phyloP scores from a whole-genome alignment of 192 early-diverging fungal genomes.

The Polychytrium aggregatum region DNA sequence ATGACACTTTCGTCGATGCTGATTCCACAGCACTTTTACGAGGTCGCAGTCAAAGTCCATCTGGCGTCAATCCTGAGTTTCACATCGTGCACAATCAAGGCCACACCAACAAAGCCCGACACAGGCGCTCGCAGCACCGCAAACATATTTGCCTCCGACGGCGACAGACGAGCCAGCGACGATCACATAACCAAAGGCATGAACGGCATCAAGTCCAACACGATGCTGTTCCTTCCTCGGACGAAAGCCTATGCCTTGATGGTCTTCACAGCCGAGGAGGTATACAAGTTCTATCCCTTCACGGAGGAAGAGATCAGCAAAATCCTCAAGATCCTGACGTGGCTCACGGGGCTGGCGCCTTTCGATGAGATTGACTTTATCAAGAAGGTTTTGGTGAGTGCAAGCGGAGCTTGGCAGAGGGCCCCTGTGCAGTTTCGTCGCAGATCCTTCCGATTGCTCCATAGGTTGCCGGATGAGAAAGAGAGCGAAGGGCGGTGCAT shows the following conservation, averaged over 20 bases:
- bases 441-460: no score
- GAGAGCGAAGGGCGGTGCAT: no score
- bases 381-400: constrained; percentile 14
- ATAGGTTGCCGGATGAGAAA: no score
- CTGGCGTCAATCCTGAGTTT: constrained; percentile 4
- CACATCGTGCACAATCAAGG: constrained; percentile 1
- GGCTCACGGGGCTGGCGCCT: constrained; percentile 10
- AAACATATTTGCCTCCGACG: not conserved
- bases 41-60: not conserved
- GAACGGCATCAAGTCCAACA: not conserved
- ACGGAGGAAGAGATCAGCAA: constrained; percentile 13
- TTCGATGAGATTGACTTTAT: constrained; percentile 17
- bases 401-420: not conserved
- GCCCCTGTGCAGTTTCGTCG: no score
- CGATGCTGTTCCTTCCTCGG: not conserved
- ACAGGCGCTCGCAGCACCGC: not conserved
- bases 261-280: constrained; percentile 7
- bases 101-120: not conserved
- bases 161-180: constrained; percentile 3
- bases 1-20: constrained; percentile 1
- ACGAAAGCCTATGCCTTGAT: not conserved
- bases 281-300: constrained; percentile 28
- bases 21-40: not conserved
- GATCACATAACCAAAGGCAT: not conserved
- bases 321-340: constrained; percentile 5